Evolutionary conservation across 2,329 filamentous ascomycete species (phyloP).

Genomic region (Teratosphaeria nubilosa): DNA sequence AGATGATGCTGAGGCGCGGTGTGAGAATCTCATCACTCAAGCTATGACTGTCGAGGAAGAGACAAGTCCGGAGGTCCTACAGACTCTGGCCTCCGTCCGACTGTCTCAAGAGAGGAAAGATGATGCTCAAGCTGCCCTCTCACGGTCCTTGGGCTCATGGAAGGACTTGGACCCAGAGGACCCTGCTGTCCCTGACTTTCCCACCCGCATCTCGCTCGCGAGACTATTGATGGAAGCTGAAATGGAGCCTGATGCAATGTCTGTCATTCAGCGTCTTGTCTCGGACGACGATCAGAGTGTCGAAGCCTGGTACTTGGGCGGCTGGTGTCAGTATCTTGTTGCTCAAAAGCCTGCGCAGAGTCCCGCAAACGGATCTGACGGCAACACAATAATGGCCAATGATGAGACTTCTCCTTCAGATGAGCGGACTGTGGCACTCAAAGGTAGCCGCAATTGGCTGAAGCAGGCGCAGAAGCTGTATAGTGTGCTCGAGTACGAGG

Average conservation of each 20-base stretch:
- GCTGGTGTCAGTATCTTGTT: constrained; percentile 78
- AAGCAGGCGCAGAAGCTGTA: constrained; percentile 74
- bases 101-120: constrained; percentile 74
- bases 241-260: constrained; percentile 73
- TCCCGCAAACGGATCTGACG: constrained; percentile 6
- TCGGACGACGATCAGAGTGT: constrained; percentile 88
- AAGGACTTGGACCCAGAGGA: constrained; percentile 64
- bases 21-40: constrained; percentile 82
- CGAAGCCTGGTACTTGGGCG: constrained; percentile 93
- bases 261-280: constrained; percentile 74
- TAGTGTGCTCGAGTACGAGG: constrained; percentile 69
- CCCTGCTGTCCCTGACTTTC: constrained; percentile 69
- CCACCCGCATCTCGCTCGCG: constrained; percentile 71
- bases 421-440: constrained; percentile 50
- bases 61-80: constrained; percentile 70
- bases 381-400: constrained; percentile 7
- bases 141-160: constrained; percentile 74
- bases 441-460: constrained; percentile 72
- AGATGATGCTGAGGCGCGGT: constrained; percentile 76
- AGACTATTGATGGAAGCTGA: constrained; percentile 83
- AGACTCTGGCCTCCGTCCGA: constrained; percentile 86
- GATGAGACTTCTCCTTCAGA: constrained; percentile 21
- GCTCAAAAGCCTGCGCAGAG: constrained; percentile 53
- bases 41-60: constrained; percentile 75
- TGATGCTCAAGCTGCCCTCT: constrained; percentile 71